Conservation (phyloP, 2,329 filamentous ascomycete genomes). For the Cercospora zeae-maydis region DNA sequence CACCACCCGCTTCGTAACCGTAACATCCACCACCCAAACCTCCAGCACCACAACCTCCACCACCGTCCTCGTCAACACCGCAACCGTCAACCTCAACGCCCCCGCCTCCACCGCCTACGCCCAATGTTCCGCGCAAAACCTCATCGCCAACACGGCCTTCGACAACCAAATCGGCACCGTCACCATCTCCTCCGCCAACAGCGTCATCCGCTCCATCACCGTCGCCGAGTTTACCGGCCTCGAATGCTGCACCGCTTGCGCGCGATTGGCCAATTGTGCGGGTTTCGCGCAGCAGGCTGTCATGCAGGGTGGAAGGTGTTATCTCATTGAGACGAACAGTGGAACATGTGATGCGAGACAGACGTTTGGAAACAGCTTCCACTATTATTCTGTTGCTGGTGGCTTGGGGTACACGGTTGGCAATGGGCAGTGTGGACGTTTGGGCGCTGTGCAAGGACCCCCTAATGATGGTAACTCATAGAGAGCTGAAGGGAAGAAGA, state of each 20-base stretch:
- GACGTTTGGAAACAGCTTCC: conserved; percentile 7
- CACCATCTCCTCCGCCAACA: conserved; percentile 6
- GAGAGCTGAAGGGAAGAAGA: background rate
- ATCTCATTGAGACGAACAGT: conserved; percentile 2
- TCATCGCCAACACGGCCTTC: conserved; percentile 1
- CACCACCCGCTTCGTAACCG: conserved; percentile 1
- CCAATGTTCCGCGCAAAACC: conserved; percentile 5
- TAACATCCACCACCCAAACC: background rate
- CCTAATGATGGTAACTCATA: background rate
- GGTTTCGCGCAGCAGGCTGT: conserved; percentile 8
- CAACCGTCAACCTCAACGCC: conserved; percentile 7
- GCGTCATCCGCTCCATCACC: conserved; percentile 8
- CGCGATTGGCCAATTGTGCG: conserved; percentile 3
- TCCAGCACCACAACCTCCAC: conserved; percentile 8
- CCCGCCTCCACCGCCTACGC: conserved; percentile 8
- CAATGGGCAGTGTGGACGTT: conserved; percentile 13
- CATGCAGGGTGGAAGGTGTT: background rate
- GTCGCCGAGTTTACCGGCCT: background rate
- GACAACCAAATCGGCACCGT: conserved; percentile 15
- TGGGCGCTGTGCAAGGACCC: conserved; percentile 1
- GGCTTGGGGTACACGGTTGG: conserved; percentile 10
- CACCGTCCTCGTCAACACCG: conserved; percentile 1
- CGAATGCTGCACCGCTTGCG: conserved; percentile 6
- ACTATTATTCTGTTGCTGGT: conserved; percentile 7
- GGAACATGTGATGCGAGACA: background rate